Evolutionary conservation across 495 filamentous ascomycete species (phyloP).

Genomic region (Cetradonia linearis): DNA sequence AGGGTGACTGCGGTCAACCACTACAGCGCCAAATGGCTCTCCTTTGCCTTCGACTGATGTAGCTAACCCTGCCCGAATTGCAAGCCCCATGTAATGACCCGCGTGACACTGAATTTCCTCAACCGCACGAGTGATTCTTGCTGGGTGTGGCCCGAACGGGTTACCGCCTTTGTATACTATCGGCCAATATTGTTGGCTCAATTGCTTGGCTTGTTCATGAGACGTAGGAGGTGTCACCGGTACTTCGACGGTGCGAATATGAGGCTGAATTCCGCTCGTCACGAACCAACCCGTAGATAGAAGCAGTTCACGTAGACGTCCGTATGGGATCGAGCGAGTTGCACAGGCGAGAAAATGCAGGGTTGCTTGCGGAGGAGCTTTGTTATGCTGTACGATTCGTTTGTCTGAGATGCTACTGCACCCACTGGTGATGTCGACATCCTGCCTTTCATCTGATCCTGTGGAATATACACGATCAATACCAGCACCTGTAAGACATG

Average conservation of each 20-base stretch:
- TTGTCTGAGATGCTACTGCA: background rate
- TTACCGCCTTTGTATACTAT: slow-evolving; percentile 76
- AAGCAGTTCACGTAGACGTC: slow-evolving; percentile 36
- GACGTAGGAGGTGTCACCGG: slow-evolving; percentile 70
- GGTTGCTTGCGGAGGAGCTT: slow-evolving; percentile 6
- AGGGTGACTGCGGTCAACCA: slow-evolving; percentile 46
- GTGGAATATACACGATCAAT: slow-evolving; percentile 19
- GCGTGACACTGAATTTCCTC: slow-evolving; percentile 47
- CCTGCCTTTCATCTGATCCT: slow-evolving; percentile 9
- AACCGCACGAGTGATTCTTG: slow-evolving; percentile 36
- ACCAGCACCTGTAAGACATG: too few species aligned
- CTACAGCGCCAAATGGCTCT: slow-evolving; percentile 66
- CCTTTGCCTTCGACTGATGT: slow-evolving; percentile 48
- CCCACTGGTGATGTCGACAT: too few species aligned
- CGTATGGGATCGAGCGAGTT: slow-evolving; percentile 32
- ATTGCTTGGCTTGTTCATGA: slow-evolving; percentile 59
- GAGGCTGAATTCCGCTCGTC: slow-evolving; percentile 32
- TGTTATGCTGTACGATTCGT: slow-evolving; percentile 19
- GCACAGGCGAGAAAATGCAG: slow-evolving; percentile 39
- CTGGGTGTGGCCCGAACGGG: slow-evolving; percentile 62
- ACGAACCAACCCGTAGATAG: slow-evolving; percentile 25
- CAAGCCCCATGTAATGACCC: slow-evolving; percentile 57
- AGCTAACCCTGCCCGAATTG: slow-evolving; percentile 50
- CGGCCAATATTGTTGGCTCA: slow-evolving; percentile 76
- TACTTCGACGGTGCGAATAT: slow-evolving; percentile 47